These are phyloP conservation scores for Spongispora temasekensis DNA, from an alignment of 1,284 basidiomycete genomes.

Conservation along the genomic window DNA sequence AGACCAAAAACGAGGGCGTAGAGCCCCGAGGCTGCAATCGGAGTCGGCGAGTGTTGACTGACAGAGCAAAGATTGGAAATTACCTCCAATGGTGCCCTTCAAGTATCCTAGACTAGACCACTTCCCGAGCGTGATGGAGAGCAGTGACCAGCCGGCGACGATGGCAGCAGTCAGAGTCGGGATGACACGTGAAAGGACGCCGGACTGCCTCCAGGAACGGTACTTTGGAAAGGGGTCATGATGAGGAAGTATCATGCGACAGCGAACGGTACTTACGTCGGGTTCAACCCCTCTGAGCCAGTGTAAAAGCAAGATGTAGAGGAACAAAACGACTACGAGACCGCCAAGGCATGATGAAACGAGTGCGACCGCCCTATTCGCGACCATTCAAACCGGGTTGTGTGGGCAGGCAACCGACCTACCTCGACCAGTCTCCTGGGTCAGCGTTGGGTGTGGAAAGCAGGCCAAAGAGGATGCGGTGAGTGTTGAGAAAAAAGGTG, in stretches of 20 bases:
- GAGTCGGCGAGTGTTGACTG: constrained; percentile 6
- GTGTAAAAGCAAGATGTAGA: constrained; percentile 68
- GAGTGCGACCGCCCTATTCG: constrained; percentile 49
- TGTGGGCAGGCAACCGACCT: constrained; percentile 32
- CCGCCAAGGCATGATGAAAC: constrained; percentile 52
- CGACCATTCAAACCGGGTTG: constrained; percentile 4
- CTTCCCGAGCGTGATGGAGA: constrained; percentile 59
- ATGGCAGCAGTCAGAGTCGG: constrained; percentile 67
- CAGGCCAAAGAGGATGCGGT: constrained; percentile 49
- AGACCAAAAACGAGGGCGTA: constrained; percentile 70
- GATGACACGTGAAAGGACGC: constrained; percentile 58
- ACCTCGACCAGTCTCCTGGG: constrained; percentile 53
- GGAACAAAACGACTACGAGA: constrained; percentile 64
- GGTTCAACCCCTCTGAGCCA: constrained; percentile 64
- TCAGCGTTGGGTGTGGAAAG: constrained; percentile 29
- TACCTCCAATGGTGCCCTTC: constrained; percentile 64
- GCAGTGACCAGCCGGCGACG: constrained; percentile 65
- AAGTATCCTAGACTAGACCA: constrained; percentile 67
- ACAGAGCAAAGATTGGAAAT: constrained; percentile 19
- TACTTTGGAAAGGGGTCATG: constrained; percentile 45
- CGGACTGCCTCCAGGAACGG: constrained; percentile 61
- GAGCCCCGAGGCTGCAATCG: constrained; percentile 54
- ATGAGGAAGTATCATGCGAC: constrained; percentile 1
- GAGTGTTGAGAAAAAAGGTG: constrained; percentile 61
- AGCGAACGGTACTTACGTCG: constrained; percentile 52